A percentile compares a stretch with the other conserved stretches of the same genome.
phyloP scores from a whole-genome alignment of 192 early-diverging fungal genomes.

The Dissophora ornata region DNA sequence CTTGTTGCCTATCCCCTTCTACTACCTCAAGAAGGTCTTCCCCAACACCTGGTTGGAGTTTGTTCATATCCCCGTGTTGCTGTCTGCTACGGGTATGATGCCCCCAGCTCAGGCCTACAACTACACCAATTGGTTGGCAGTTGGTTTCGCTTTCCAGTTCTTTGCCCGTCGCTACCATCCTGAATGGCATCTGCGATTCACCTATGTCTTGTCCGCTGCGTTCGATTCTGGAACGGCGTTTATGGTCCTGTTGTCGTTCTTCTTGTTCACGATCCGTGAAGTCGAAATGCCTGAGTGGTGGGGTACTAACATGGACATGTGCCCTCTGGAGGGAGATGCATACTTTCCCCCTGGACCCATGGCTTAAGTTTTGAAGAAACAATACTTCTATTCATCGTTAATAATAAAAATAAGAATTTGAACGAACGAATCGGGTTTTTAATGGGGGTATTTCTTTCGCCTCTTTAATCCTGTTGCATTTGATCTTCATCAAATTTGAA shows the following conservation, averaged over 20 bases:
- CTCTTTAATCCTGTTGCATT: too few species aligned
- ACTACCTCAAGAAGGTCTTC: slow-evolving; percentile 62
- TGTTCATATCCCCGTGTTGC: slow-evolving; percentile 68
- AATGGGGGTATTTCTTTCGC: too few species aligned
- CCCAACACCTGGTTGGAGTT: slow-evolving; percentile 56
- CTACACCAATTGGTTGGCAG: slow-evolving; percentile 54
- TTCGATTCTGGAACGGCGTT: slow-evolving; percentile 69
- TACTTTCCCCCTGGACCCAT: not conserved
- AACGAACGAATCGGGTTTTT: too few species aligned
- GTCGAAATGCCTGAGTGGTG: slow-evolving; percentile 22
- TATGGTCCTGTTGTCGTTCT: slow-evolving; percentile 39
- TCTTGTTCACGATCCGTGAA: slow-evolving; percentile 35
- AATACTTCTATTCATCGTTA: too few species aligned
- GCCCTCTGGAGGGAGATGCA: slow-evolving; percentile 26
- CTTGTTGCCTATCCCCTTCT: slow-evolving; percentile 68
- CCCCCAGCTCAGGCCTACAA: slow-evolving; percentile 64
- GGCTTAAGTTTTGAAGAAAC: not conserved
- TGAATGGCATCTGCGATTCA: slow-evolving; percentile 71
- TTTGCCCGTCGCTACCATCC: slow-evolving; percentile 60
- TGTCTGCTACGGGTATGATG: slow-evolving; percentile 64
- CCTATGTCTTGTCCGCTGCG: slow-evolving; percentile 73
- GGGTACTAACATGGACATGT: slow-evolving; percentile 21
- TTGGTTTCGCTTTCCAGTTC: slow-evolving; percentile 67
- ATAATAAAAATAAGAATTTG: too few species aligned
- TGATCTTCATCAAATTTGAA: too few species aligned